Conservation (phyloP, 2,329 filamentous ascomycete species). For the Fusarium algeriense region DNA sequence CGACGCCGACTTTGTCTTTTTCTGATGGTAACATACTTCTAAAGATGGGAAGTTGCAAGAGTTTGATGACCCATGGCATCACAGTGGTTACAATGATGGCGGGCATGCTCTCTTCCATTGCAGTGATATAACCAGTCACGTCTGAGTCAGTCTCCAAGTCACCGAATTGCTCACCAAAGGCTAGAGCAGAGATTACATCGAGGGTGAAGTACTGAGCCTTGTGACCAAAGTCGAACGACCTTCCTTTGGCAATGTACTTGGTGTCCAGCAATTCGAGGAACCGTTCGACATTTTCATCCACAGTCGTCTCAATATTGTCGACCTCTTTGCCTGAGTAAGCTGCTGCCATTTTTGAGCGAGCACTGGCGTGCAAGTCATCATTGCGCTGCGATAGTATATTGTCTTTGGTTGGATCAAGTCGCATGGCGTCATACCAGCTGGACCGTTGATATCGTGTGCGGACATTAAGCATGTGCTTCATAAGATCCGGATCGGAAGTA, state of each 20-base stretch:
- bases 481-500: neutral
- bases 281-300: neutral
- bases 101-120: neutral
- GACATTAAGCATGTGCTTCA: neutral
- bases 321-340: neutral
- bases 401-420: neutral
- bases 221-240: neutral
- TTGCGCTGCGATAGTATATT: neutral
- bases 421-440: neutral
- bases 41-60: neutral
- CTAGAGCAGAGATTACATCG: neutral
- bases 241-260: neutral
- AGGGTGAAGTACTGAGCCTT: neutral
- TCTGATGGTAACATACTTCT: neutral
- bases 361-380: neutral
- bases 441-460: neutral
- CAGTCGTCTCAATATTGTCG: accelerated
- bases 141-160: neutral
- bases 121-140: neutral
- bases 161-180: neutral
- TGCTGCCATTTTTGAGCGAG: neutral
- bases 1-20: neutral
- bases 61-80: neutral
- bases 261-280: neutral
- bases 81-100: neutral